These are phyloP conservation scores for Melocanna baccifera DNA, from an alignment of 176 grass and related monocot species.

Conservation along the genomic window DNA sequence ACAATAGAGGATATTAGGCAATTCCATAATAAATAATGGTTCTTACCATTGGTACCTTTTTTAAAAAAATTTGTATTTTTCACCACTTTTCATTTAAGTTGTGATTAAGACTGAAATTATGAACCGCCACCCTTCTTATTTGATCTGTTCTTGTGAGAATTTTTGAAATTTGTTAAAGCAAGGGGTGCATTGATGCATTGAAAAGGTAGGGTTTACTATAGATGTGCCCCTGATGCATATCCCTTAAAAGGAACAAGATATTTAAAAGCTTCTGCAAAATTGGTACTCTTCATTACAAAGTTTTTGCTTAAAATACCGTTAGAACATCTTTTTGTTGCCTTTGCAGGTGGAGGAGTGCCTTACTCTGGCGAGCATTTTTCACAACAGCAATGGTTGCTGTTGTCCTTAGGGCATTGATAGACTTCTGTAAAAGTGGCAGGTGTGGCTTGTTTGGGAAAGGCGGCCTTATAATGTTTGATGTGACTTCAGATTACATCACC, in stretches of 20 bases:
- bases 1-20: not conserved
- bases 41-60: not conserved
- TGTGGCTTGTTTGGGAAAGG: conserved; percentile 96
- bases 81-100: not conserved
- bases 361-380: conserved; percentile 94
- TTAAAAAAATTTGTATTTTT: not conserved
- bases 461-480: conserved; percentile 98
- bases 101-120: not conserved
- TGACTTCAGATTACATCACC: conserved; percentile 58
- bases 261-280: conserved; percentile 1
- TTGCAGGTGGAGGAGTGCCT: conserved; percentile 93
- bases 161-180: not conserved
- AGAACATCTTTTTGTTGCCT: conserved; percentile 12
- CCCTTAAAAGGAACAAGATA: not conserved
- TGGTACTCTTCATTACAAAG: not conserved
- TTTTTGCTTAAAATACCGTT: not conserved
- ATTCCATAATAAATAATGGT: not conserved
- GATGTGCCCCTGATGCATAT: not conserved
- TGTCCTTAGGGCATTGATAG: conserved; percentile 78
- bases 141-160: not conserved
- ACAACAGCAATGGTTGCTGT: conserved; percentile 87
- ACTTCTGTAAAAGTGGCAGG: conserved; percentile 70
- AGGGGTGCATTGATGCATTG: not conserved
- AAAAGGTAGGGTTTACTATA: conserved; percentile 8
- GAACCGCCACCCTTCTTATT: not conserved